Evolutionary conservation across 108 stramenopile genomes (phyloP), one percentile per base, ranked within the genome.

Genomic region (Cyclostephanos invisitatus): DNA sequence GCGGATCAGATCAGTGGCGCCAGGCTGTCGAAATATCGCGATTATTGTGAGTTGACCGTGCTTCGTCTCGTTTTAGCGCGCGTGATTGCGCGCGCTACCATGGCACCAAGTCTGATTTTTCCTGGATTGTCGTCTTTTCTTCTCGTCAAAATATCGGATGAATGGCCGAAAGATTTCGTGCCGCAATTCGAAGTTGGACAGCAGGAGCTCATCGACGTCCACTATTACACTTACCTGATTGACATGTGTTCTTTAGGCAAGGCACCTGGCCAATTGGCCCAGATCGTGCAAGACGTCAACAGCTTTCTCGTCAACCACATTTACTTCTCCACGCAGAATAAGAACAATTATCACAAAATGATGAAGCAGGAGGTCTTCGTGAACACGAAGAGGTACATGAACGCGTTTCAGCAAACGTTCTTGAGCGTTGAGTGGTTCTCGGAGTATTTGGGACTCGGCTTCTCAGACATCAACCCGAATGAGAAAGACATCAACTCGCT

Each of bases 111-210:
- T 20, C 44, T 14, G 58, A 29, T 10, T 36, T 62, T 47, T 47
- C n/a, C 20, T 7, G 32, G 25, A 44, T 55, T 64, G 1, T 51
- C 22, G 3, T 2, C 17, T 46, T 46, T 14, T 15, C 3, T 15
- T 46, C 14, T 15, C 44, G 14, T 46, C 44, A 14, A 15, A 46
- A 46, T n/a, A n/a, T 46, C 44, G 20, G 14, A 21, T 53, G 51
- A 54, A 54, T 25, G 22, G 53, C 10, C 5, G 18, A 2, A 22
- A 81, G 80, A 85, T 57, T 85, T 85, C 58, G 72, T 82, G 81
- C 69, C 75, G 8, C 84, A 85, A 54, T 85, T 81, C 62, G 84
- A 85, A 64, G 74, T 82, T 8, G 84, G 84, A 12, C 84, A 85
- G 56, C 77, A 81, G 37, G 84, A 85, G 32, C 77, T 85, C 3